Base-by-base conservation (phyloP, 164 flowering plant species). In the Vitis labrusca region DNA sequence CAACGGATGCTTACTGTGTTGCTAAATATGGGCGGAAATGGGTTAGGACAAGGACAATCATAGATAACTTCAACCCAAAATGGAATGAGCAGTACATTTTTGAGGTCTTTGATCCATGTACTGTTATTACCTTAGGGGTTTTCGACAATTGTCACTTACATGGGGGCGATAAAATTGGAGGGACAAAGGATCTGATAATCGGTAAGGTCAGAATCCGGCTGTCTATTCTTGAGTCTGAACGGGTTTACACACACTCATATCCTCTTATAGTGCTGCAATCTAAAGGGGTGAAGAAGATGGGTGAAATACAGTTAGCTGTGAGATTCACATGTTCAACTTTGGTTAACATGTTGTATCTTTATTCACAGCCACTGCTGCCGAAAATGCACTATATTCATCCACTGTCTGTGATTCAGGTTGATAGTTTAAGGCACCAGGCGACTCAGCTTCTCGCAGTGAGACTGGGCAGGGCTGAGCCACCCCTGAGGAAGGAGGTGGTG, bases 171-270 rank as follows among this genome's bases (percentile, higher is more conserved):
- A 82, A 81, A 51, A 73, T 68, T 13, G 84, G 81, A 11, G 89
- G 85, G 6, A 57, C 79, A 7, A 85, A 79, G 74, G 98, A 93
- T 74, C 68, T 90, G 7, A 85, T 80, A 70, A 88, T 93, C 55
- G 98, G 98, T n/a, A 93, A 91, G 75, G 94, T 91, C 32, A 79
- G 98, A 73, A 88, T 91, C 75, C 87, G 95, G 12, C 80, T 91
- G 5, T 88, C 92, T 5, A 87, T 89, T 0, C 90, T 88, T 10
- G 90, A 88, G 80, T 75, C 95, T 14, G 93, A 87, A 61, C 76
- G 89, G 57, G 90, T 91, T 23, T 86, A 91, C 75, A 87, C 91
- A 2, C 90, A 87, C 32, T 80, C 88, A 0, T 89, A 89, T 71
- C 93, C 96, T 3, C 91, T 89, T 55, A 67, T 89, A 50, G 86